Evolutionary conservation across 495 filamentous ascomycete species (phyloP).

Genomic region (Talaromyces trachyspermus): DNA sequence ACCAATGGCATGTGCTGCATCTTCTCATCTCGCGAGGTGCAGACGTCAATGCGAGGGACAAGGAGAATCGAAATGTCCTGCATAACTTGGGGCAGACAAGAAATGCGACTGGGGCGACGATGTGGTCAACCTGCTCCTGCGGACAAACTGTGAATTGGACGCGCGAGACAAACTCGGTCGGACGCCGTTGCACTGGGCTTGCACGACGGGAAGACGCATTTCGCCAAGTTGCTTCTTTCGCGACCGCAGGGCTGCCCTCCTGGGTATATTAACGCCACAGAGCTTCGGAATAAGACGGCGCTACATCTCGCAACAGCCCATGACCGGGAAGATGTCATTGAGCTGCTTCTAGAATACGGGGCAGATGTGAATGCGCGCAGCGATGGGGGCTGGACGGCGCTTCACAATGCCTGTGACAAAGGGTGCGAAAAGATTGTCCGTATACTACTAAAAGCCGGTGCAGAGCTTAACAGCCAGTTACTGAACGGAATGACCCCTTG

Average conservation of each 20-base stretch:
- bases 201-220: conserved; percentile 50
- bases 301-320: conserved; percentile 53
- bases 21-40: conserved; percentile 43
- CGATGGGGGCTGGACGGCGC: conserved; percentile 56
- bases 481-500: conserved; percentile 55
- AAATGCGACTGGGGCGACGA: conserved; percentile 44
- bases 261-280: conserved; percentile 44
- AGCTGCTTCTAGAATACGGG: conserved; percentile 42
- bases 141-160: conserved; percentile 36
- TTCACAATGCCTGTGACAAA: conserved; percentile 57
- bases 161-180: conserved; percentile 42
- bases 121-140: conserved; percentile 38
- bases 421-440: conserved; percentile 42
- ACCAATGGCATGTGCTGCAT: conserved; percentile 42
- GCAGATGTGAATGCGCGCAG: conserved; percentile 50
- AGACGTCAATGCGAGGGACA: conserved; percentile 38
- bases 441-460: conserved; percentile 41
- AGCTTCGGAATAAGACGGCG: conserved; percentile 51
- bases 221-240: conserved; percentile 49
- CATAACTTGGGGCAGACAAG: conserved; percentile 53
- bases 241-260: conserved; percentile 26
- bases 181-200: conserved; percentile 57
- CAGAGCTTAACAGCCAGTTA: conserved; percentile 47
- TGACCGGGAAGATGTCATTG: conserved; percentile 46
- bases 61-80: conserved; percentile 33